phyloP scores from a whole-genome alignment of 495 filamentous ascomycete genomes.

The Neurospora sublineolata region DNA sequence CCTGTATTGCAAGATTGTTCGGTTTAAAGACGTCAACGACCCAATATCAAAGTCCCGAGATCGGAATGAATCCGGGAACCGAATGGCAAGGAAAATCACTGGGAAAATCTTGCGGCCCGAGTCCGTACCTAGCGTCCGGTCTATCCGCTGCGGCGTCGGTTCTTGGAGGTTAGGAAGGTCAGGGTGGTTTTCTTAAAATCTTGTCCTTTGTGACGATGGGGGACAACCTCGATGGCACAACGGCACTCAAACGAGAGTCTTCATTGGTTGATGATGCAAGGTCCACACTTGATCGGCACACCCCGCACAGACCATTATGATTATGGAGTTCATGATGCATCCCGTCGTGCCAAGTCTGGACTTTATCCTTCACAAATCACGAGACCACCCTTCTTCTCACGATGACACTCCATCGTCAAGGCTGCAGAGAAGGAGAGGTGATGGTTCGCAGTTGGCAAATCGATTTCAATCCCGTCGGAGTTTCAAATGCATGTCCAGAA shows the following conservation, averaged over 20 bases:
- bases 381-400: background rate
- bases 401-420: background rate
- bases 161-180: background rate
- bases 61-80: background rate
- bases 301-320: background rate
- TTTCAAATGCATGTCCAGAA: background rate
- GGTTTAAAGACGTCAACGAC: background rate
- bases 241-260: background rate
- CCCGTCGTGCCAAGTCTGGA: background rate
- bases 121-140: background rate
- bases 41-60: background rate
- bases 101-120: background rate
- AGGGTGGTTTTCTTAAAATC: background rate
- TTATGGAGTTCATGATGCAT: background rate
- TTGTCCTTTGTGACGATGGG: background rate
- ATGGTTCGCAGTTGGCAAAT: background rate
- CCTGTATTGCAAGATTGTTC: no score
- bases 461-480: background rate
- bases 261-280: background rate
- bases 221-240: background rate
- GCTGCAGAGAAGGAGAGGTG: background rate
- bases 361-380: background rate
- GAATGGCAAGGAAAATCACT: background rate
- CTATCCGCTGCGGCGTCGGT: background rate
- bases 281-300: background rate